A percentile compares a stretch with the other conserved stretches of the same genome.
Conservation (phyloP, 163 green algal species). For the Scenedesmus sp. region DNA sequence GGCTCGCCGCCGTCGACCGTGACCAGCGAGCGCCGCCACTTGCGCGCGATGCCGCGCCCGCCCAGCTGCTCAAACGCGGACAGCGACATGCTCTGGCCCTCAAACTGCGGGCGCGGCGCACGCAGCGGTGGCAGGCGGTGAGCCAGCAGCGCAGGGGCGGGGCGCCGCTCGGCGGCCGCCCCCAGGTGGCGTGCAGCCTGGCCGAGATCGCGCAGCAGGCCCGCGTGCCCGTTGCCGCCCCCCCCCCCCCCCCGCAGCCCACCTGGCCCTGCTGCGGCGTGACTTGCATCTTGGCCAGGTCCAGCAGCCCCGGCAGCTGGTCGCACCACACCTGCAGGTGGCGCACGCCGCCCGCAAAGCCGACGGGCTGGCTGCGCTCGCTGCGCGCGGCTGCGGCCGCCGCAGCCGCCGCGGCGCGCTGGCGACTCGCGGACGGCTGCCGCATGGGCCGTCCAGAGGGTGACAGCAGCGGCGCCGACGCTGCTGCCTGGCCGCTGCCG, state of each 20-base stretch:
- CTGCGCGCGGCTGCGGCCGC: background rate
- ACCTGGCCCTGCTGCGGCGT: constrained; percentile 18
- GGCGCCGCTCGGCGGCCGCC: no score
- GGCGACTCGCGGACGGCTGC: constrained; percentile 2
- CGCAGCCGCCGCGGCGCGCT: background rate
- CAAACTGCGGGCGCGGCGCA: constrained; percentile 6
- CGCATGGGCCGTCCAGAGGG: constrained; percentile 13
- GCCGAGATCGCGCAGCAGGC: background rate
- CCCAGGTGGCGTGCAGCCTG: background rate
- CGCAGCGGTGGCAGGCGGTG: no score
- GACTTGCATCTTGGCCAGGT: constrained; percentile 35
- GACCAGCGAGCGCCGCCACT: constrained; percentile 37
- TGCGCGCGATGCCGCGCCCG: constrained; percentile 30
- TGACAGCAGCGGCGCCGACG: constrained; percentile 13
- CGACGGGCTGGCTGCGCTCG: background rate
- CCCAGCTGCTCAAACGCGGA: constrained; percentile 42
- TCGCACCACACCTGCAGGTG: constrained; percentile 39
- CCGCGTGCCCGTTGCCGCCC: no score
- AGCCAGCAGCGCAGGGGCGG: no score
- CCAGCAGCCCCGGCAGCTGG: constrained; percentile 30
- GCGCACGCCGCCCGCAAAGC: constrained; percentile 13
- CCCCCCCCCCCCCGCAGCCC: background rate
- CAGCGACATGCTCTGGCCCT: constrained; percentile 26
- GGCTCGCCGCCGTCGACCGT: background rate
- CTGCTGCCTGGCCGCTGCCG: background rate